Base-by-base conservation (phyloP, 495 filamentous ascomycete species). In the Platismatia glauca region DNA sequence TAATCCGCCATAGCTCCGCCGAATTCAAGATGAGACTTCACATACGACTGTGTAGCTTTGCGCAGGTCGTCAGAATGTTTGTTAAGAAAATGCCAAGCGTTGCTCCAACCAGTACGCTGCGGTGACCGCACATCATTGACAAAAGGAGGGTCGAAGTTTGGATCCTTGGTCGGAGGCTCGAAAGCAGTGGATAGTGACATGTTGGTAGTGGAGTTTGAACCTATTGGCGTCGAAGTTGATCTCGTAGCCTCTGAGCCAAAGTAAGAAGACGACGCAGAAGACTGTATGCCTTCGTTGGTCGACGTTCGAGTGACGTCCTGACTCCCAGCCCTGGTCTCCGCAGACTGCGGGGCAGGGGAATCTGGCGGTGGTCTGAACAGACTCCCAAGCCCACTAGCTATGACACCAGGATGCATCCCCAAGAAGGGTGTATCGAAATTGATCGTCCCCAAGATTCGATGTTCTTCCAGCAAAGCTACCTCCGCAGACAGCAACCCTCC, bases 361-460 rank as follows among this genome's bases (percentile, higher is more conserved):
- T 75, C 71, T 55, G 81, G 71, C 48, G 83, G 79, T 15, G 82
- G 80, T 24, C 81, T 81, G 70, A 96, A 91, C 12, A 95, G 76
- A 67, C 89, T 91, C 4, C 82, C 77, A 27, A 96, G 81, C 3
- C 92, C 91, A 24, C 88, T 86, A 4, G 84, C 79, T 18, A 97
- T 82, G 27, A 97, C 84, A 2, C 92, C 89, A 0, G 91, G 91
- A 73, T 97, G 91, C 64, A 97, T 86, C 0, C 93, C 93, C 4
- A 96, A 77, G 53, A 94, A 87, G 0, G 93, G 93, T 0, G 87
- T 87, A 72, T 97, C 93, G 60, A 95, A 87, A 57, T 86, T 87
- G n/a, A 97, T 76, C 3, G 84, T 85, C 0, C 93, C 93, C 18
- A 97, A 70, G 24, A 96, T 89, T 4, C 84, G 81, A 75, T 96